These are phyloP conservation scores for Arthrobotrys musiformis DNA, from an alignment of 2,329 filamentous ascomycete genomes.

Conservation along the genomic window DNA sequence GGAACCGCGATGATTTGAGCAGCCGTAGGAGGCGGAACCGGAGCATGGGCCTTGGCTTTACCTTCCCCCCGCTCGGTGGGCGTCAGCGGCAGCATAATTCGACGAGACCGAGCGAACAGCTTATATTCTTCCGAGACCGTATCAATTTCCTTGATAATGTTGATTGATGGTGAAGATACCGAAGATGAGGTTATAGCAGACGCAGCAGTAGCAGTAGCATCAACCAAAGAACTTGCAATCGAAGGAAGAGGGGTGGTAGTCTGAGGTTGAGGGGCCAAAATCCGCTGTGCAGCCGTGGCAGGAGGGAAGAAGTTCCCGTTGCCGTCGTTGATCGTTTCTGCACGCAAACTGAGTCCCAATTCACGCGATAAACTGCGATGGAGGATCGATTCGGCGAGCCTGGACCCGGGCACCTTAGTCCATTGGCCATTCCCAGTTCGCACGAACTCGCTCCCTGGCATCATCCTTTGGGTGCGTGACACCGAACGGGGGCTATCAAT, in stretches of 20 bases:
- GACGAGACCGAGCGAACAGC: constrained; percentile 16
- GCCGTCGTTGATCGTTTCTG: constrained; percentile 25
- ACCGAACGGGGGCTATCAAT: too few relatives aligned
- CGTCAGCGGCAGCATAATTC: not conserved
- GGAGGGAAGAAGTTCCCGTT: constrained; percentile 40
- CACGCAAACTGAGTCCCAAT: constrained; percentile 37
- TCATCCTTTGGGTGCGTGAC: constrained; percentile 2
- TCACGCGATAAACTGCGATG: constrained; percentile 42
- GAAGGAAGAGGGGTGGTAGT: constrained; percentile 1
- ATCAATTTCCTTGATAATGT: constrained; percentile 25
- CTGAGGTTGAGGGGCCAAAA: constrained; percentile 3
- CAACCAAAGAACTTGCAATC: not conserved
- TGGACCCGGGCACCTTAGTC: constrained; percentile 31
- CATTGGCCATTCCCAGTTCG: constrained; percentile 37
- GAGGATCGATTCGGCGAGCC: constrained; percentile 38
- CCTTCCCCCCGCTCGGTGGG: constrained; percentile 7
- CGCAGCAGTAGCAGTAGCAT: not conserved
- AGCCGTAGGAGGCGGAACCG: not conserved
- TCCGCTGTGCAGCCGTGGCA: not conserved
- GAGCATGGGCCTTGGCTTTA: not conserved
- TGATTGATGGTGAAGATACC: too few relatives aligned
- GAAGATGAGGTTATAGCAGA: not conserved
- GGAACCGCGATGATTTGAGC: too few relatives aligned
- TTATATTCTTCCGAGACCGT: constrained; percentile 33
- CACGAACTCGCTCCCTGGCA: constrained; percentile 40